These are phyloP conservation scores for Crithidia fasciculata DNA, from an alignment of 208 protist genomes.

Conservation along the genomic window DNA sequence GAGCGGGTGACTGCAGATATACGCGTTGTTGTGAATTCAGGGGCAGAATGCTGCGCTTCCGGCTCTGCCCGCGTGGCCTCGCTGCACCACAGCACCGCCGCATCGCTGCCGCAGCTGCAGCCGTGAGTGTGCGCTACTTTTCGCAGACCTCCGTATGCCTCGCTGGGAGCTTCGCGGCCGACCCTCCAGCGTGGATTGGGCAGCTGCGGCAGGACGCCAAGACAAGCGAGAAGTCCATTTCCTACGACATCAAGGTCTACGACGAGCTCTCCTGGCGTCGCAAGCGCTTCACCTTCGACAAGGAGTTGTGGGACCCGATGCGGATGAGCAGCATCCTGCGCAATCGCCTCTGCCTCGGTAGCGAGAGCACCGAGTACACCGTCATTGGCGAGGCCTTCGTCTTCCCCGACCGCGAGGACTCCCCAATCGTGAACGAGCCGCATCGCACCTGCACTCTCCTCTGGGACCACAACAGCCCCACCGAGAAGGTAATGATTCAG, in stretches of 20 bases:
- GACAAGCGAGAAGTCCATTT: constrained; percentile 67
- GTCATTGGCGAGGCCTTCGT: constrained; percentile 92
- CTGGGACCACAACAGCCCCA: constrained; percentile 91
- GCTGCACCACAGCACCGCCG: neutral
- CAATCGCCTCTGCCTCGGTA: constrained; percentile 78
- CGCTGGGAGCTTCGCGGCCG: neutral
- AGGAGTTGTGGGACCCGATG: constrained; percentile 81
- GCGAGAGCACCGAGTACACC: constrained; percentile 87
- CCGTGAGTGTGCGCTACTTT: neutral
- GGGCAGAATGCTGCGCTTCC: constrained; percentile 22
- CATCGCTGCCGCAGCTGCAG: neutral
- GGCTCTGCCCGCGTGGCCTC: neutral
- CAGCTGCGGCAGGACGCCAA: constrained; percentile 78
- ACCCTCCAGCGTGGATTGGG: constrained; percentile 68
- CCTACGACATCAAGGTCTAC: constrained; percentile 91
- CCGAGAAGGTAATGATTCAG: constrained; percentile 92
- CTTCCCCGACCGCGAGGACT: constrained; percentile 90
- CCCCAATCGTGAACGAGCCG: constrained; percentile 91
- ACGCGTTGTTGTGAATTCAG: neutral
- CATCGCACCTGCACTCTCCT: constrained; percentile 74
- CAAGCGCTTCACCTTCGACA: constrained; percentile 80
- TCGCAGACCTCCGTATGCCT: constrained; percentile 2
- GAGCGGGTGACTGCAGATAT: neutral
- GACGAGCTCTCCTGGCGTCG: constrained; percentile 84
- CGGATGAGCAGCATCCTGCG: constrained; percentile 86